Evolutionary conservation across 495 filamentous ascomycete genomes (phyloP).

Genomic region (Darksidea phi): DNA sequence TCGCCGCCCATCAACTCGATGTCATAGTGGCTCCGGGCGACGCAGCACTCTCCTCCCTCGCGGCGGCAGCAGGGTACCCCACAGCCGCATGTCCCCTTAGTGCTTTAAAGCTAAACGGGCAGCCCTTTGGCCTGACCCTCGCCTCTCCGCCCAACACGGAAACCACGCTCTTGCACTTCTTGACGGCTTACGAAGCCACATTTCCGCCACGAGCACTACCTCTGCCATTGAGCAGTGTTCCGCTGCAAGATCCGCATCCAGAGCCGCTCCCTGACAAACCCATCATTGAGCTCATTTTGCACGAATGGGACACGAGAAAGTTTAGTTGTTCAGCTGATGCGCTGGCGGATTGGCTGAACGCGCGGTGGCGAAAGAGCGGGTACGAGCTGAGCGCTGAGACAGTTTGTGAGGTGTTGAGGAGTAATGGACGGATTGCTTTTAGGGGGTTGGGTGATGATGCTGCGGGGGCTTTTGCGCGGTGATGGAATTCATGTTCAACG

Average conservation of each 20-base stretch:
- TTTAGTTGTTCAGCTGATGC: slow-evolving; percentile 33
- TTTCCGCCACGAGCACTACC: slow-evolving; percentile 34
- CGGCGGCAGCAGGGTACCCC: slow-evolving; percentile 38
- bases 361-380: slow-evolving; percentile 36
- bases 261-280: slow-evolving; percentile 33
- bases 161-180: slow-evolving; percentile 33
- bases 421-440: slow-evolving; percentile 35
- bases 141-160: slow-evolving; percentile 31
- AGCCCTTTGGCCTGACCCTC: slow-evolving; percentile 37
- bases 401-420: slow-evolving; percentile 33
- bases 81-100: slow-evolving; percentile 35
- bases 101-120: slow-evolving; percentile 35
- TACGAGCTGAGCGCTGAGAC: slow-evolving; percentile 36
- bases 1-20: slow-evolving; percentile 32
- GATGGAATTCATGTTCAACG: not conserved
- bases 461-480: slow-evolving; percentile 33
- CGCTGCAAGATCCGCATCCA: slow-evolving; percentile 31
- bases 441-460: slow-evolving; percentile 36
- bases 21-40: slow-evolving; percentile 35
- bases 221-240: slow-evolving; percentile 24
- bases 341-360: slow-evolving; percentile 37
- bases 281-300: slow-evolving; percentile 34
- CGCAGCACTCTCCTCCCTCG: slow-evolving; percentile 32
- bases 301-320: slow-evolving; percentile 36
- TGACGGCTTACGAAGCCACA: slow-evolving; percentile 37